Base-by-base conservation (phyloP, 352 stramenopile species). In the Plasmopara halstedii region DNA sequence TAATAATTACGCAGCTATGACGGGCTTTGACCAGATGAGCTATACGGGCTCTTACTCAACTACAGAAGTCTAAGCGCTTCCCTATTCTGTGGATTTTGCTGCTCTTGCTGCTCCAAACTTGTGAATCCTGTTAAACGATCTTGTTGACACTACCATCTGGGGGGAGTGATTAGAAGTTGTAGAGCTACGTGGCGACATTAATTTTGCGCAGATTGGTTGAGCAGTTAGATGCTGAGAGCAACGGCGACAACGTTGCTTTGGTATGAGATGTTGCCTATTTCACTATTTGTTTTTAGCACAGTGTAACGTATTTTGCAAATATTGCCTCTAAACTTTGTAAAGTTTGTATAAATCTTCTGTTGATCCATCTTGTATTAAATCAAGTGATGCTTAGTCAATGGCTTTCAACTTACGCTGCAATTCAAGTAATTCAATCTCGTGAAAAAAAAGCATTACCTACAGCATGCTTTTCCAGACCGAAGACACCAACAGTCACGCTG, bases 1-100 rank as follows among this genome's bases (percentile, higher is more conserved):
- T 55, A 77, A 52, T 44, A 88, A 73, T 61, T 90, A 90, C 58
- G 63, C 62, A 8, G 74, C 73, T 18, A 90, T 88, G 62, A 85
- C 75, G 25, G 78, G 75, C 50, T 90, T 90, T 47, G 78, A 90
- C 66, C 73, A 76, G 60, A 84, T 90, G 37, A 77, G 53, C 40
- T 88, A 90, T 52, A 62, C 71, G 25, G 74, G 48, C 53, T 77
- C 79, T 25, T 90, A 86, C 62, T 85, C 79, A 25, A 70, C 76
- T 20, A 83, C 68, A 21, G 70, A 85, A 47, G 66, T 85, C 36
- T 85, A 73, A 64, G 33, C 13, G 18, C 7, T 13, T n/a, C 3
- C n/a, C 44, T 22, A 25, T 10, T 34, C 6, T 8, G 26, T 18
- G 21, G 22, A n/a, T 40, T 52, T 42, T 45, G 42, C 37, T 34